Evolutionary conservation across 192 early-diverging fungal genomes (phyloP), one percentile per base, ranked within the genome.

Genomic region (Chytriomyces confervae): DNA sequence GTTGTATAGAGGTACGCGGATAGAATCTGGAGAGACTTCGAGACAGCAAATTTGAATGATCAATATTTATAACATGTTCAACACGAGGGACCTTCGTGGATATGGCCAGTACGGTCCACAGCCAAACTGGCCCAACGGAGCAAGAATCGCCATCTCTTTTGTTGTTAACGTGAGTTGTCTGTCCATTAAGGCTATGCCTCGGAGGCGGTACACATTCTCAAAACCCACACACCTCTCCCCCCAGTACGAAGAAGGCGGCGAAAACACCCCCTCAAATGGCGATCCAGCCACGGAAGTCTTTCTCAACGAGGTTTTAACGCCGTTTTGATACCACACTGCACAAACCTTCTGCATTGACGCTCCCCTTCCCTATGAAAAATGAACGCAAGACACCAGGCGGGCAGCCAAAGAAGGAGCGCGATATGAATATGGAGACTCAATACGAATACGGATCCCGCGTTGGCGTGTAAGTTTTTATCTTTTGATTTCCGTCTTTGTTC

Each of bases 371-470:
- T n/a, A 3, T 16, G 13, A n/a, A 78, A 57, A 27, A 27, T 27
- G 24, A 3, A 36, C 36, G 2, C 36, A 36, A 65, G 63, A 24
- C 20, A 6, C 72, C 72, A 23, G 72, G 72, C n/a, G 24, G 60
- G 13, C 36, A 36, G 20, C 72, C 72, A n/a, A 53, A 24, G 9
- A n/a, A 36, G 46, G 23, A 68, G 1, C 73, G 85, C 20, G 82
- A 86, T 71, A 81, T 81, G 67, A 83, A 86, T 67, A 86, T 86
- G 81, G 77, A 85, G 62, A 83, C 85, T 16, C 83, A 86, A 69
- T 89, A 84, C 80, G 87, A 89, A 62, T 89, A 89, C 72, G 87
- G 87, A 18, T 81, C 85, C 2, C 85, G 87, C 0, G 77, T 65
- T 36, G 87, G 87, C 46, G 82, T 89, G 10, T 69, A 27, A 36